Evolutionary conservation across 208 protist genomes (phyloP).

Genomic region (Angomonas deanei): DNA sequence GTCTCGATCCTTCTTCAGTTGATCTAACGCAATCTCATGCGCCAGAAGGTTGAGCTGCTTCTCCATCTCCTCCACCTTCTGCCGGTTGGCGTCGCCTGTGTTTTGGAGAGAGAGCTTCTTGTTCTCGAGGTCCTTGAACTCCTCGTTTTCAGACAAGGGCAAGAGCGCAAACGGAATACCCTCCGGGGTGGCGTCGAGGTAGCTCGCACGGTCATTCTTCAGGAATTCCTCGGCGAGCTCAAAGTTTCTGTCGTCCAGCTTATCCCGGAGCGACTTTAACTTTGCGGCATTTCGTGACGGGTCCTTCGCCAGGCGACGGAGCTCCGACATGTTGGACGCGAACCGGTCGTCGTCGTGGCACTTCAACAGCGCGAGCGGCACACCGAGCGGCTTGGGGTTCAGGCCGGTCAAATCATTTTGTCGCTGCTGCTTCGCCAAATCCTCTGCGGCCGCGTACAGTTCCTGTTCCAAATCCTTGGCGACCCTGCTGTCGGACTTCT

Average conservation of each 20-base stretch:
- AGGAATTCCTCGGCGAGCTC: slow-evolving; percentile 55
- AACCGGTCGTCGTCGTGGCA: slow-evolving; percentile 51
- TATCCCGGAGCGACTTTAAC: slow-evolving; percentile 33
- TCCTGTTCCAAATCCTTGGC: slow-evolving; percentile 42
- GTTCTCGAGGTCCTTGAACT: slow-evolving; percentile 56
- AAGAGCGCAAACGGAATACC: slow-evolving; percentile 42
- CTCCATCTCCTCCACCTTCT: slow-evolving; percentile 40
- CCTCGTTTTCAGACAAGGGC: slow-evolving; percentile 38
- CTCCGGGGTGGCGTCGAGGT: slow-evolving; percentile 50
- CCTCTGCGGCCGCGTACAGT: slow-evolving; percentile 41
- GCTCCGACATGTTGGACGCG: slow-evolving; percentile 35
- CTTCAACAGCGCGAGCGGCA: slow-evolving; percentile 61
- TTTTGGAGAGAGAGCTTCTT: slow-evolving; percentile 30
- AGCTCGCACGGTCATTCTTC: slow-evolving; percentile 42
- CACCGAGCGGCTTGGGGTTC: slow-evolving; percentile 45
- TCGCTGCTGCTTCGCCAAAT: slow-evolving; percentile 50
- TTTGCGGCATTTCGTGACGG: slow-evolving; percentile 36
- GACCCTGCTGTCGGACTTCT: slow-evolving; percentile 12
- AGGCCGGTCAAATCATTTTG: slow-evolving; percentile 44
- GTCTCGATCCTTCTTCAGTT: slow-evolving; percentile 44
- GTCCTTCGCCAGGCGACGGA: slow-evolving; percentile 64
- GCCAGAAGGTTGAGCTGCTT: slow-evolving; percentile 43
- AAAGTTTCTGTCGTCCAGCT: slow-evolving; percentile 35
- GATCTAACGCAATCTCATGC: slow-evolving; percentile 41
- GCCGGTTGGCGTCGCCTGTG: slow-evolving; percentile 18